Base-by-base conservation (phyloP, 345 rosid species). In the Linum lewisii region DNA sequence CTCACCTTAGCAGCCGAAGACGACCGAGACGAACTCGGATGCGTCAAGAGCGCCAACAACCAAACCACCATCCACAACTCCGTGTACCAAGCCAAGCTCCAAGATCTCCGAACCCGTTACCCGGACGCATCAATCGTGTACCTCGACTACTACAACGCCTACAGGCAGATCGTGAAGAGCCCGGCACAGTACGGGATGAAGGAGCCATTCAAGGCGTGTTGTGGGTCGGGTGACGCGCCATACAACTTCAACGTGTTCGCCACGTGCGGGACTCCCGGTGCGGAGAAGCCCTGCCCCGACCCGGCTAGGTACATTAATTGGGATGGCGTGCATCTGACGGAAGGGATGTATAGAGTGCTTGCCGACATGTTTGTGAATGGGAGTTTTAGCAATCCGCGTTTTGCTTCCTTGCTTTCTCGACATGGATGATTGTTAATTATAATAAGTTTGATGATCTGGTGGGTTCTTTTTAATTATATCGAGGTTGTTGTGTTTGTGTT, bases 271-370 rank as follows among this genome's bases (percentile, higher is more conserved):
- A 26, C 74, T 21, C 74, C 83, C 47, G 47, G 47, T 61, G 22
- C 68, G 13, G 63, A 82, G 0, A 77, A 57, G 1, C 75, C 63
- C 0, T 88, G 97, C 61, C 57, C 66, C 4, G 68, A 83, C 18
- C 95, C 95, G 37, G 59, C 72, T 21, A 75, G 71, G 47, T 81
- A 84, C 66, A 81, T 88, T 54, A 92, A 92, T 51, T 92, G 99
- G 99, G 99, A 92, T 21, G 99, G 99, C 52, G 95, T 93, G 65
- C 99, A 93, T 60, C 82, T 89, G 60, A 89, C 99, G 0, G 99
- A 92, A 63, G 93, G 78, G 3, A 85, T 82, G 95, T 88, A 92
- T 19, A 78, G 75, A 73, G 82, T 77, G 52, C 69, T 88, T 19
- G 61, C 87, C 14, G 66, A 62, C 69, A 82, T 86, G 97, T 83